Evolutionary conservation across 768 basidiomycete species (phyloP), one percentile per base, ranked within the genome.

Genomic region (Boletus insuetus): DNA sequence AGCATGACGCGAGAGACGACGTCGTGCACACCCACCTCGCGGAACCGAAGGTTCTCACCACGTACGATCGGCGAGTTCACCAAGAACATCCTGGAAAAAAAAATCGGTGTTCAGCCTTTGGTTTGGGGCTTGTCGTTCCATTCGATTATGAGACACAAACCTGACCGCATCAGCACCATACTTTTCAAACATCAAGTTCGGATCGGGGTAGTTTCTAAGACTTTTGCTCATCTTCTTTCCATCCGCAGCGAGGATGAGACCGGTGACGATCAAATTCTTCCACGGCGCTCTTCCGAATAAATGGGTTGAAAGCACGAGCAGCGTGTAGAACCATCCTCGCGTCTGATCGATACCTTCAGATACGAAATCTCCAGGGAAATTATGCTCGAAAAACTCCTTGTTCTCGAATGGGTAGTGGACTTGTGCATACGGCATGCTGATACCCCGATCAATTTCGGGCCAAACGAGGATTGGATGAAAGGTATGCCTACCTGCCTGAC

Each of bases 161-260:
- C 94, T 85, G 52, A 93, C 91, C 1, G 95, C 95, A 70, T 99
- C 97, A 22, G 95, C 96, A 45, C 97, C 96, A 71, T 92, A 98
- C 60, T 84, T 83, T 68, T 94, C 80, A 58, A 99, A 86, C 70
- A 98, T 82, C 49, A 94, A 61, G 70, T 85, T 93, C 9, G 97
- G 97, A 70, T 99, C 97, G 24, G 97, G 95, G 71, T 94, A 99
- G 73, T 99, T 99, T 72, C 86, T 86, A 55, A 95, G 75, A 72
- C 91, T 95, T 76, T 99, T 99, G 75, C 91, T 94, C 97, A 99
- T 99, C 78, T 99, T 99, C 80, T 95, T 97, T 51, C 97, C 97
- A 64, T 99, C 95, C 3, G 87, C 87, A 44, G 96, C 97, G 47
- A 99, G 86, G 34, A 99, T 94, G 51, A 98, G 85, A 59, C 97